Evolutionary conservation across 768 basidiomycete genomes (phyloP).

Genomic region (Russula olivacea): DNA sequence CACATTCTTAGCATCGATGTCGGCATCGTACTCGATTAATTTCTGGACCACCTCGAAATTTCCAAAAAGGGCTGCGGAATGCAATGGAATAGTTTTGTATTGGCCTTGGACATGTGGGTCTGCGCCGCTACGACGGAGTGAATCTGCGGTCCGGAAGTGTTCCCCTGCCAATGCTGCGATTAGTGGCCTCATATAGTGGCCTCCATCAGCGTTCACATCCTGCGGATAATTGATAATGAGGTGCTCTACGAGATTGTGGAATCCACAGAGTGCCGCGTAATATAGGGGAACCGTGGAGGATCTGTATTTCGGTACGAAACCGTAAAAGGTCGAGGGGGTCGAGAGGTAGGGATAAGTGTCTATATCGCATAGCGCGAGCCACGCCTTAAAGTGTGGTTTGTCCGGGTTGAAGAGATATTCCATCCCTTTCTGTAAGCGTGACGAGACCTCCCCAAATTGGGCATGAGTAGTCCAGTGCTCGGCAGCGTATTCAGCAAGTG

Average conservation of each 20-base stretch:
- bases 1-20: background rate
- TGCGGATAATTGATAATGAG: background rate
- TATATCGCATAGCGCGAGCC: background rate
- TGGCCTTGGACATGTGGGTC: background rate
- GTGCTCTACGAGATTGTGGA: background rate
- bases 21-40: background rate
- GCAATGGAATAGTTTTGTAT: background rate
- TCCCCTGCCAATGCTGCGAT: background rate
- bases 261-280: background rate
- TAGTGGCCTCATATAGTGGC: background rate
- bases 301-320: background rate
- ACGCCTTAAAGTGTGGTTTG: background rate
- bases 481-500: background rate
- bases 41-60: background rate
- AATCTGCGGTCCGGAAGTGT: background rate
- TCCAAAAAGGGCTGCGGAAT: background rate
- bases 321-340: accelerated
- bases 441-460: background rate
- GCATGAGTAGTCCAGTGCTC: background rate
- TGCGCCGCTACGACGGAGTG: background rate
- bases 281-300: background rate
- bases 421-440: background rate
- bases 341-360: no score
- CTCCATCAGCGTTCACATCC: background rate
- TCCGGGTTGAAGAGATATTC: background rate